A percentile compares a stretch with the other conserved stretches of the same genome.
Conservation (phyloP, 441 rosid genomes). For the Dalechampia spathulata region DNA sequence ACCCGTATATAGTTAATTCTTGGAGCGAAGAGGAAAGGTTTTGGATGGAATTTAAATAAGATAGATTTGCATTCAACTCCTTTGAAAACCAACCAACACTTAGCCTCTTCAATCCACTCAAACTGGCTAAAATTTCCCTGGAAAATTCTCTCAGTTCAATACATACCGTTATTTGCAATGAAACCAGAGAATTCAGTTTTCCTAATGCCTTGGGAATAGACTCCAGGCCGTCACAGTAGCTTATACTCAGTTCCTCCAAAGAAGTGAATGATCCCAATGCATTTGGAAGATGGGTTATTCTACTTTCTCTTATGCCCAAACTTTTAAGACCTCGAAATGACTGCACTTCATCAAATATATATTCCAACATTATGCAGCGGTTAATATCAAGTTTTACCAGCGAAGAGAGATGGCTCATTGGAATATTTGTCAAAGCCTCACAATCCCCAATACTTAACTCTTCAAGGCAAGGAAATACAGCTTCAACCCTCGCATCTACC, state of each 20-base stretch:
- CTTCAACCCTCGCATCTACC: neutral
- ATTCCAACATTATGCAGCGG: neutral
- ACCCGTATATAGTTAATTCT: constrained; percentile 13
- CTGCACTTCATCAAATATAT: neutral
- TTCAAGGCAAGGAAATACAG: constrained; percentile 21
- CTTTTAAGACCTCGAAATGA: neutral
- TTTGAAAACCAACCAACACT: no score
- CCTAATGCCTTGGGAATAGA: no score
- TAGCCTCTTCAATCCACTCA: no score
- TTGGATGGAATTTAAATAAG: neutral
- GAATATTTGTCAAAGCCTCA: neutral
- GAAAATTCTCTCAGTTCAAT: no score
- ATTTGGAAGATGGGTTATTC: no score
- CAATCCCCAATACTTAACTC: constrained; percentile 2
- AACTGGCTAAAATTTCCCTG: no score
- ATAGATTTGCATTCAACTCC: no score
- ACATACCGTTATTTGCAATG: no score
- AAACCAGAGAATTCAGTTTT: no score
- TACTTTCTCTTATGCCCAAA: neutral
- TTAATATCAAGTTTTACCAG: constrained; percentile 8
- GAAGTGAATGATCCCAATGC: no score
- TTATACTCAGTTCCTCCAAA: neutral
- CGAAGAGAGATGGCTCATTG: neutral
- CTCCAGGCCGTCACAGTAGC: constrained; percentile 4
- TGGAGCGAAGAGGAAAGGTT: constrained; percentile 11